These are phyloP conservation scores for Neurospora sp. DNA, from an alignment of 495 filamentous ascomycete genomes.

Conservation along the genomic window DNA sequence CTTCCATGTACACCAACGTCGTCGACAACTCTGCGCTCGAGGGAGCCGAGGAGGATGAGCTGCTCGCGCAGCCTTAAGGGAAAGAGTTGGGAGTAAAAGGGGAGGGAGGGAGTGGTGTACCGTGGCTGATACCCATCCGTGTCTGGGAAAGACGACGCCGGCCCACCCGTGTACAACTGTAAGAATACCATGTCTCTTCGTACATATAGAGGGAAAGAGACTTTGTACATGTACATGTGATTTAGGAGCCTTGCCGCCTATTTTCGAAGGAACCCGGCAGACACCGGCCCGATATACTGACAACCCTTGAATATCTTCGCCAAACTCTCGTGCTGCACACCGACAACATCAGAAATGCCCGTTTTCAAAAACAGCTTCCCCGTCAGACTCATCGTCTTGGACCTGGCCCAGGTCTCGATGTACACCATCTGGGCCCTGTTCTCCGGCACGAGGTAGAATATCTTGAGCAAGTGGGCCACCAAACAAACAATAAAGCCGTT, in stretches of 20 bases:
- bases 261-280: background rate
- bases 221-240: background rate
- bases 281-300: background rate
- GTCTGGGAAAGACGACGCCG: background rate
- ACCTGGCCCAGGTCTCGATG: constrained; percentile 85
- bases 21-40: constrained; percentile 7
- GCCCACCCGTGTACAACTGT: background rate
- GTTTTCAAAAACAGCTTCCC: constrained; percentile 52
- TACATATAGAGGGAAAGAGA: background rate
- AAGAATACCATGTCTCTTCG: background rate
- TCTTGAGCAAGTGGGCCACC: constrained; percentile 56
- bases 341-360: constrained; percentile 32
- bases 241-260: background rate
- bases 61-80: background rate
- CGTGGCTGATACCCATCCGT: background rate
- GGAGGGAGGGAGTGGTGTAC: background rate
- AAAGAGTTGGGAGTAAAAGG: background rate
- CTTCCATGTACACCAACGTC: constrained; percentile 33
- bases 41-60: constrained; percentile 5
- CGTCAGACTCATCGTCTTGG: constrained; percentile 67
- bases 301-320: background rate
- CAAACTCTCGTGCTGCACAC: constrained; percentile 29
- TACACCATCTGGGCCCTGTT: constrained; percentile 55
- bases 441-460: constrained; percentile 37
- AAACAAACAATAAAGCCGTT: constrained; percentile 72